Base-by-base conservation (phyloP, 108 stramenopile species). In the Cylindrotheca closterium region DNA sequence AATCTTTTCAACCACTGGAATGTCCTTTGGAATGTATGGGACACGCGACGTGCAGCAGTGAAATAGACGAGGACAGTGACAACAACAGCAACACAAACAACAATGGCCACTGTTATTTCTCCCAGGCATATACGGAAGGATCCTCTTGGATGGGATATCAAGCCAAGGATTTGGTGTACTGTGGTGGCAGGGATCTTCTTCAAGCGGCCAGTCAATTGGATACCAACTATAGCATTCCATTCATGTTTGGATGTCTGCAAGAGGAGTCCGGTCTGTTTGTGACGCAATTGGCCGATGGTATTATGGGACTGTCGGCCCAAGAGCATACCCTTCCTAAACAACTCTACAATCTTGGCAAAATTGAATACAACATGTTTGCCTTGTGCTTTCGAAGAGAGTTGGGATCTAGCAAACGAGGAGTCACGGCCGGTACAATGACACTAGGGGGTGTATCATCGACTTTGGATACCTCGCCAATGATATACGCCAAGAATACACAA, bases 251-350 rank as follows among this genome's bases (percentile, higher is more conserved):
- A 17, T 98, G 98, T 68, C 32, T 74, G 54, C 49, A 67, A 24
- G 27, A 61, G 21, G 56, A 62, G 18, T 60, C 55, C 7, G 73
- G 73, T 8, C 55, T 74, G 46, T 74, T 74, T 50, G 51, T 85
- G 19, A 90, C 93, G 30, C 95, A 96, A 68, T 70, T 95, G 45
- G 96, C 95, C 21, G 81, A 92, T 62, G 98, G 98, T 4, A 97
- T 98, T 27, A 92, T 98, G 89, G 98, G 98, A 4, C 80, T 98
- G 82, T 86, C 88, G 42, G 84, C 83, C 2, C 73, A 84, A 37
- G 87, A 85, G 15, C 52, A 80, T 21, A 94, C 93, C 32, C 70
- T 98, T 10, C 80, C 91, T 58, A 92, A 86, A 59, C 88, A 91
- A 67, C 72, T 98, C 70, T 79, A 78, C 45, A 70, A 92, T 30